Evolutionary conservation across 495 filamentous ascomycete genomes (phyloP).

Genomic region (Chaetomidium leptoderma): DNA sequence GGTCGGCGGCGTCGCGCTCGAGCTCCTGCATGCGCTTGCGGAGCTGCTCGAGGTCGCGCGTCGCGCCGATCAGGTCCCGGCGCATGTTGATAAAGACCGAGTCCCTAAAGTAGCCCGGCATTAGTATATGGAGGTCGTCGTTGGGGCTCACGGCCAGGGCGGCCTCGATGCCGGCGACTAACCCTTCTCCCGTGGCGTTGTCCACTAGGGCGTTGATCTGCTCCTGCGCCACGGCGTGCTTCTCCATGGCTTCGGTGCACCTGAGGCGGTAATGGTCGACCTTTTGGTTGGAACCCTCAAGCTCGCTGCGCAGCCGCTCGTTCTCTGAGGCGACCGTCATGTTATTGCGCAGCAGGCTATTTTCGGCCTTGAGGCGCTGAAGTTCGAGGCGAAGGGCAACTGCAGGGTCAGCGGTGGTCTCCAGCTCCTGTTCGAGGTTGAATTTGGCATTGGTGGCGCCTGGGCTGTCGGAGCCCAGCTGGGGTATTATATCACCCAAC

Average conservation of each 20-base stretch:
- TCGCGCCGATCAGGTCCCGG: conserved; percentile 32
- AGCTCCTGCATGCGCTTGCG: conserved; percentile 41
- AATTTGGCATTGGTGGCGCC: conserved; percentile 24
- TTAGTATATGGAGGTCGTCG: conserved; percentile 30
- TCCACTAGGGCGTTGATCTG: conserved; percentile 48
- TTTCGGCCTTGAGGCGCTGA: conserved; percentile 52
- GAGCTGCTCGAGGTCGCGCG: conserved; percentile 33
- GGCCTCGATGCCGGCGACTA: conserved; percentile 33
- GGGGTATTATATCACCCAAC: conserved; percentile 27
- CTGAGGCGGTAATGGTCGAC: conserved; percentile 42
- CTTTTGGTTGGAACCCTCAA: conserved; percentile 40
- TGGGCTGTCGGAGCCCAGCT: conserved; percentile 23
- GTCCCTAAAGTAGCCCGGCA: conserved; percentile 38
- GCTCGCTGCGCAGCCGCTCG: conserved; percentile 45
- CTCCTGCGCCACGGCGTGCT: conserved; percentile 47
- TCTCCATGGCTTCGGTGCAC: conserved; percentile 46
- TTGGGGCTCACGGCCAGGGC: conserved; percentile 25
- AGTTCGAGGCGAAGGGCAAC: conserved; percentile 40
- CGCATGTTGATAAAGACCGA: conserved; percentile 37
- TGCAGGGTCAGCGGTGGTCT: conserved; percentile 30
- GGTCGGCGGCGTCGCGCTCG: conserved; percentile 42
- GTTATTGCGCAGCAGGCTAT: conserved; percentile 47
- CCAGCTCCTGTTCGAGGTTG: conserved; percentile 44
- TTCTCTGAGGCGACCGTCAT: conserved; percentile 48
- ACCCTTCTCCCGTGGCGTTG: conserved; percentile 46